phyloP scores from a whole-genome alignment of 495 filamentous ascomycete genomes.

The Neurospora africana region DNA sequence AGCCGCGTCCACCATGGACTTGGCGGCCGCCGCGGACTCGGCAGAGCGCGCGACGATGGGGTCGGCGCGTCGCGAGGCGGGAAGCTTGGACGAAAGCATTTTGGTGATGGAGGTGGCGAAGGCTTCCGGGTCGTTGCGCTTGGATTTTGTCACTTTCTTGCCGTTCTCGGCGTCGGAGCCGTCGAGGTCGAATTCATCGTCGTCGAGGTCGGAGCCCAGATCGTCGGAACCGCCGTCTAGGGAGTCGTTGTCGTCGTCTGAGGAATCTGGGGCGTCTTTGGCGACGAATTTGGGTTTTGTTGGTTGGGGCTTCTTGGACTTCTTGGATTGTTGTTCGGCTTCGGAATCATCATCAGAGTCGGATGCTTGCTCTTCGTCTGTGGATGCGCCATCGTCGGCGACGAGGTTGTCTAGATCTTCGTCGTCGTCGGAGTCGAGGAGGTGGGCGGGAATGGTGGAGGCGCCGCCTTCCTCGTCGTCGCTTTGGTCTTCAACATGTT shows the following conservation, averaged over 20 bases:
- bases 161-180: constrained; percentile 23
- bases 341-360: constrained; percentile 30
- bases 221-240: constrained; percentile 1
- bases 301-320: constrained; percentile 6
- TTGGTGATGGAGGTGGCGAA: constrained; percentile 88
- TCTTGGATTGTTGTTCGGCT: constrained; percentile 7
- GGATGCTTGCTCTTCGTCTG: constrained; percentile 23
- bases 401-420: constrained; percentile 41
- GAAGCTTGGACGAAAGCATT: constrained; percentile 80
- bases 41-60: constrained; percentile 77
- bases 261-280: constrained; percentile 27
- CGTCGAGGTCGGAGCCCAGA: constrained; percentile 13
- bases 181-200: constrained; percentile 24
- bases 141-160: constrained; percentile 34
- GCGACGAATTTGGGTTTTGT: constrained; percentile 16
- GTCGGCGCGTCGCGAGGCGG: constrained; percentile 66
- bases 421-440: constrained; percentile 57
- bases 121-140: constrained; percentile 81
- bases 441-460: constrained; percentile 42
- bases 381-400: constrained; percentile 32
- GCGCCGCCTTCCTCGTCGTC: constrained; percentile 42
- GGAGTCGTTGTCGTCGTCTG: constrained; percentile 6
- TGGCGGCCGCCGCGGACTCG: constrained; percentile 52
- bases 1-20: constrained; percentile 57
- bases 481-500: not conserved